A percentile compares a stretch with the other conserved stretches of the same genome.
These are phyloP conservation scores for Laguncularia racemosa DNA, from an alignment of 345 rosid species.

Conservation along the genomic window DNA sequence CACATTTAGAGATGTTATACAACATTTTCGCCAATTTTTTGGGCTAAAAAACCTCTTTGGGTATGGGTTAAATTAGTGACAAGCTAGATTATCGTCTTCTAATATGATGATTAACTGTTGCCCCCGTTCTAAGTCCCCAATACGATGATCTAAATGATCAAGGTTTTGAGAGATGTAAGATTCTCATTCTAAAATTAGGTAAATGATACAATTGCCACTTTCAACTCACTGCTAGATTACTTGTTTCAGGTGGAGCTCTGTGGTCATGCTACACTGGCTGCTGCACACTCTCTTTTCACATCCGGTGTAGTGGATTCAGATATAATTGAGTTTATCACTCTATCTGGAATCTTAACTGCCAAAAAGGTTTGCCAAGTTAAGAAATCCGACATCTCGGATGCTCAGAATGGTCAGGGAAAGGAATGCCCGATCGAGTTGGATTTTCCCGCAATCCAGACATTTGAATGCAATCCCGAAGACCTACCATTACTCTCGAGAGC, in stretches of 20 bases:
- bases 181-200: too few relatives aligned
- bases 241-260: constrained; percentile 57
- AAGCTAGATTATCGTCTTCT: too few relatives aligned
- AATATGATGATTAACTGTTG: too few relatives aligned
- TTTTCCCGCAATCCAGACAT: constrained; percentile 34
- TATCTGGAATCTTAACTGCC: constrained; percentile 61
- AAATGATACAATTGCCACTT: too few relatives aligned
- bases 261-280: constrained; percentile 86
- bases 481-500: constrained; percentile 34
- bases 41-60: too few relatives aligned
- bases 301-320: constrained; percentile 40
- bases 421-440: constrained; percentile 43
- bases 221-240: neutral
- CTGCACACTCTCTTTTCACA: constrained; percentile 60
- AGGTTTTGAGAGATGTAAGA: too few relatives aligned
- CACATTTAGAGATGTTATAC: too few relatives aligned
- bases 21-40: too few relatives aligned
- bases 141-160: too few relatives aligned
- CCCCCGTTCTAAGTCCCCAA: too few relatives aligned
- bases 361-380: constrained; percentile 30
- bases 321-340: constrained; percentile 55
- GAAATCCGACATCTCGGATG: constrained; percentile 7
- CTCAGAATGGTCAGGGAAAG: constrained; percentile 24
- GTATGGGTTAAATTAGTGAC: too few relatives aligned
- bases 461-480: constrained; percentile 27